Conservation (phyloP, 306 rosid species). For the Glycine tomentella region DNA sequence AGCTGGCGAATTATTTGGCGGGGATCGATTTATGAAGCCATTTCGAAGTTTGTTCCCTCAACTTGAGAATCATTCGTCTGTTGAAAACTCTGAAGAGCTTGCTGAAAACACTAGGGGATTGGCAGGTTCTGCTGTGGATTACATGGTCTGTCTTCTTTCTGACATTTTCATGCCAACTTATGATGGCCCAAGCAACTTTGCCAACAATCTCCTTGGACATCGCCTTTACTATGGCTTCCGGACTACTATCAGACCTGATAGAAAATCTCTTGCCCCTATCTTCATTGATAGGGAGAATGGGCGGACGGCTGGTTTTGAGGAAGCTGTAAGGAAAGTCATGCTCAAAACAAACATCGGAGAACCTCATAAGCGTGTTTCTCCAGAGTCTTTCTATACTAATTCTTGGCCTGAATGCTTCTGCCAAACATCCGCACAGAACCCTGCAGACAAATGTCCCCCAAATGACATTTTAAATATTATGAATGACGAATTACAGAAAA, state of each 20-base stretch:
- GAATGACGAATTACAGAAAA: conserved; percentile 56
- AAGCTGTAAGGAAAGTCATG: conserved; percentile 80
- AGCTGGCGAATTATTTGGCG: conserved; percentile 93
- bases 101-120: conserved; percentile 80
- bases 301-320: conserved; percentile 69
- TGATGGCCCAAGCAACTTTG: conserved; percentile 99
- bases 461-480: conserved; percentile 70
- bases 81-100: conserved; percentile 79
- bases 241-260: conserved; percentile 84
- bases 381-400: conserved; percentile 96
- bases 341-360: conserved; percentile 84
- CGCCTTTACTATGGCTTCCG: conserved; percentile 97
- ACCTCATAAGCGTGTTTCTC: conserved; percentile 83
- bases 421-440: conserved; percentile 67
- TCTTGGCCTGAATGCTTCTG: conserved; percentile 99
- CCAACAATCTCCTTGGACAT: conserved; percentile 98
- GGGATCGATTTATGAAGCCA: conserved; percentile 88
- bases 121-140: conserved; percentile 97
- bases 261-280: conserved; percentile 89
- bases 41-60: conserved; percentile 78
- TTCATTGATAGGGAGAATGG: conserved; percentile 83
- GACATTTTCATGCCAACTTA: conserved; percentile 99
- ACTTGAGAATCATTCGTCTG: conserved; percentile 86
- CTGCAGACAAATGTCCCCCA: conserved; percentile 84
- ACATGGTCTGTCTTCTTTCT: conserved; percentile 98